phyloP scores from a whole-genome alignment of 306 rosid genomes.

The Vigna hirtella region DNA sequence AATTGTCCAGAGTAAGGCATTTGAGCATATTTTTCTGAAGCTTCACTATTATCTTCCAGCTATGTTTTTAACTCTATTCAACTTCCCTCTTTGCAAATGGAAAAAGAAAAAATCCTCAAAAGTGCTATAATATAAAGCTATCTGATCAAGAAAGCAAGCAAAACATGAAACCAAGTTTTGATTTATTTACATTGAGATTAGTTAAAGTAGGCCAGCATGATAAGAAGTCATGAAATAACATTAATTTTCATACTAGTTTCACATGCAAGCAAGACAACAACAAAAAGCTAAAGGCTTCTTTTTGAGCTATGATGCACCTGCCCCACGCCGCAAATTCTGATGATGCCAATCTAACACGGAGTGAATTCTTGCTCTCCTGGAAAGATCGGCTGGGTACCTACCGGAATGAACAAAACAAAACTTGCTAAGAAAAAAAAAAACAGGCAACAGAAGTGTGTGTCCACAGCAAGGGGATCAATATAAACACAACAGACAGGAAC shows the following conservation, averaged over 20 bases:
- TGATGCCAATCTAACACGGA: slow-evolving; percentile 94
- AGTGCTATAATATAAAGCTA: slow-evolving; percentile 17
- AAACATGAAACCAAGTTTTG: background rate
- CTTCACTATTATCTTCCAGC: background rate
- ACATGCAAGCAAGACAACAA: slow-evolving; percentile 23
- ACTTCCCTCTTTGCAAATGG: slow-evolving; percentile 16
- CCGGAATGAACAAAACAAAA: slow-evolving; percentile 38
- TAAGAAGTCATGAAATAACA: background rate
- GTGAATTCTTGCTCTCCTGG: slow-evolving; percentile 81
- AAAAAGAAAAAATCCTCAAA: slow-evolving; percentile 11
- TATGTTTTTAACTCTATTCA: slow-evolving; percentile 6
- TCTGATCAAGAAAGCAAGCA: slow-evolving; percentile 12
- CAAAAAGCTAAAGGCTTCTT: slow-evolving; percentile 25
- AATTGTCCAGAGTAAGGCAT: slow-evolving; percentile 9
- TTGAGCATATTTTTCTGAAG: slow-evolving; percentile 26
- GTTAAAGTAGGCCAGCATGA: slow-evolving; percentile 19
- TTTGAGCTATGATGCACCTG: slow-evolving; percentile 59
- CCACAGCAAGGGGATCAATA: slow-evolving; percentile 9
- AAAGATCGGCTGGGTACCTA: slow-evolving; percentile 92
- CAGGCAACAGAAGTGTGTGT: slow-evolving; percentile 21
- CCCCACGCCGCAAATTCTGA: slow-evolving; percentile 75
- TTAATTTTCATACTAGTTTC: slow-evolving; percentile 17
- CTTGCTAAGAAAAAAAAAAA: background rate
- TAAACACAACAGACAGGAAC: slow-evolving; percentile 17
- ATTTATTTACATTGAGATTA: slow-evolving; percentile 29